Conservation (phyloP, 805 yeast species). For the Brettanomyces custersianus region DNA sequence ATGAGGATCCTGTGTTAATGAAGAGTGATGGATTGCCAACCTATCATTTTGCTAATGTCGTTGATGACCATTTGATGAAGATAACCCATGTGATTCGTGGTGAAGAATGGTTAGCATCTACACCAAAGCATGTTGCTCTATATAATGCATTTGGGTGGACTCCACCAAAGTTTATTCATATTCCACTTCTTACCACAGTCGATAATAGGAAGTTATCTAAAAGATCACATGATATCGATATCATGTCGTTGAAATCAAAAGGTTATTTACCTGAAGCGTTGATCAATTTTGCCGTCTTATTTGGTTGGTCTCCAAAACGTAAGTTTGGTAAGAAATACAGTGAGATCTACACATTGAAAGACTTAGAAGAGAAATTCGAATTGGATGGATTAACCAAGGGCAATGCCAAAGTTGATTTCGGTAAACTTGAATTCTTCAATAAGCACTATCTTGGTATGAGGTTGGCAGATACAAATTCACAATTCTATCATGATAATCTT, state of each 20-base stretch:
- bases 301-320: conserved; percentile 91
- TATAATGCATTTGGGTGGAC: conserved; percentile 82
- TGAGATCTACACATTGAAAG: conserved; percentile 43
- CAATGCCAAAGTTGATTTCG: conserved; percentile 81
- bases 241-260: conserved; percentile 42
- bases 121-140: conserved; percentile 87
- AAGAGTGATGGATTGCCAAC: conserved; percentile 96
- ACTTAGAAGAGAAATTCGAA: conserved; percentile 48
- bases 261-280: conserved; percentile 85
- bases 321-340: conserved; percentile 35
- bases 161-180: conserved; percentile 77
- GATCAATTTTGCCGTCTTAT: conserved; percentile 75
- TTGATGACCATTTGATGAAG: conserved; percentile 89
- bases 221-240: conserved; percentile 74
- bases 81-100: conserved; percentile 95
- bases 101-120: conserved; percentile 95
- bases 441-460: conserved; percentile 49
- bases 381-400: conserved; percentile 80
- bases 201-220: conserved; percentile 76
- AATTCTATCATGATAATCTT: conserved; percentile 28
- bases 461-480: conserved; percentile 27
- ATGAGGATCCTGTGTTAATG: conserved; percentile 80
- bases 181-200: conserved; percentile 74
- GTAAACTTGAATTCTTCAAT: conserved; percentile 70
- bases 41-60: conserved; percentile 91